These are phyloP conservation scores for Naegleria fowleri DNA, from an alignment of 208 protist species.

Conservation along the genomic window DNA sequence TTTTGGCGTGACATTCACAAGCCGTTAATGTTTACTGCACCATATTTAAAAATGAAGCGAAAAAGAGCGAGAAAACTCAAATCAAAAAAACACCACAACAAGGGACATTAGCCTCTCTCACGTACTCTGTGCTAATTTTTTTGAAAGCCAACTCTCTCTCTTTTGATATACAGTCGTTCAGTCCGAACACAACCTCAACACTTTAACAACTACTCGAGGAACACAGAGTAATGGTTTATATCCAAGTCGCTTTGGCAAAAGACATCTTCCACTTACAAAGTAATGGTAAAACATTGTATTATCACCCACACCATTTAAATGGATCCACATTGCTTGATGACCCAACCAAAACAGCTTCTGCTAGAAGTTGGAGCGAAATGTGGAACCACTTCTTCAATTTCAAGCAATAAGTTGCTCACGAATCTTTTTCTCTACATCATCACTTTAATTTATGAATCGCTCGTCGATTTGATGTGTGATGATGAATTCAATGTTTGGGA, in stretches of 20 bases:
- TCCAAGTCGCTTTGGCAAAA: neutral
- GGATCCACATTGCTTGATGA: neutral
- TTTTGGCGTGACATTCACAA: too few relatives aligned
- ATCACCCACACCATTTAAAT: slow-evolving; percentile 10
- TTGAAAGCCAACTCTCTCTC: neutral
- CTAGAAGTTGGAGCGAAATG: neutral
- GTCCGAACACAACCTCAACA: neutral
- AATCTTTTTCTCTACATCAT: too few relatives aligned
- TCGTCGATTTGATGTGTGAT: too few relatives aligned
- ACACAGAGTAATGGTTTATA: neutral
- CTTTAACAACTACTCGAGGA: neutral
- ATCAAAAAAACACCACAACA: neutral
- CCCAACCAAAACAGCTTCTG: neutral
- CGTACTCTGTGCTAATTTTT: neutral
- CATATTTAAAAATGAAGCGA: too few relatives aligned
- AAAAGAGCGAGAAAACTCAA: neutral
- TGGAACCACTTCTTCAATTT: neutral
- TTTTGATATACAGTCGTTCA: neutral
- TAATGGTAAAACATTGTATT: neutral
- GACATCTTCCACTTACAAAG: neutral
- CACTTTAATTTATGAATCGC: too few relatives aligned
- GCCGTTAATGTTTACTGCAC: too few relatives aligned
- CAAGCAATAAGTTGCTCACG: too few relatives aligned
- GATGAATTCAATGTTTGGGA: too few relatives aligned
- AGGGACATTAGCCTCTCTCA: neutral